Evolutionary conservation across 352 stramenopile genomes (phyloP).

Genomic region (Pythium brachiatum): DNA sequence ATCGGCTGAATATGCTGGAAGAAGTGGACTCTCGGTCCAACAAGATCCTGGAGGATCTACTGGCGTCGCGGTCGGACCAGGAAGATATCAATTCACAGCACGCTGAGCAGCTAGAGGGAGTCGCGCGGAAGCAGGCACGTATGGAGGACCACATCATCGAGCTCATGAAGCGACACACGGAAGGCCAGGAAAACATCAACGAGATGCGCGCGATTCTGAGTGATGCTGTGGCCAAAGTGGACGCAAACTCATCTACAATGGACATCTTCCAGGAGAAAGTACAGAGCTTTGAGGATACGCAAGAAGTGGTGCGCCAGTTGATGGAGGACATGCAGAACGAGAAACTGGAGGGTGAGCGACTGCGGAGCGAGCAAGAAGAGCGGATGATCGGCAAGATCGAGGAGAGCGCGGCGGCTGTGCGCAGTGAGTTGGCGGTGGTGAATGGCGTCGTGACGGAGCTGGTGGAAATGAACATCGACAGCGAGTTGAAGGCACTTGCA

Average conservation of each 20-base stretch:
- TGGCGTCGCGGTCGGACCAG: conserved; percentile 60
- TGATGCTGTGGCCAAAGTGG: conserved; percentile 44
- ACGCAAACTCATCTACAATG: conserved; percentile 28
- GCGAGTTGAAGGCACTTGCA: conserved; percentile 48
- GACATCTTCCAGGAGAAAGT: conserved; percentile 47
- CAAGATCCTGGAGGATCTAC: conserved; percentile 63
- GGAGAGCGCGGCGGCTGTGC: conserved; percentile 45
- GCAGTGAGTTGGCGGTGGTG: conserved; percentile 48
- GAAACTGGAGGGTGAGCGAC: conserved; percentile 35
- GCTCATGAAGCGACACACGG: conserved; percentile 47
- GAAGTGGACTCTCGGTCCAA: conserved; percentile 62
- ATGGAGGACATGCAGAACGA: conserved; percentile 41
- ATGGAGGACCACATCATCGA: conserved; percentile 62
- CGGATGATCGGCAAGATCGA: conserved; percentile 52
- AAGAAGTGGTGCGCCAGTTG: conserved; percentile 41
- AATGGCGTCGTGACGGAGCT: conserved; percentile 51
- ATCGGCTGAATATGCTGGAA: conserved; percentile 52
- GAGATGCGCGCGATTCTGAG: conserved; percentile 57
- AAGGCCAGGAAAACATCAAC: conserved; percentile 44
- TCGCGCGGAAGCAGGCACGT: conserved; percentile 48
- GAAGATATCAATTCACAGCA: conserved; percentile 82
- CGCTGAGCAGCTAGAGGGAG: conserved; percentile 56
- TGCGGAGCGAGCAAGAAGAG: conserved; percentile 53
- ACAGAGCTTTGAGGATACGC: conserved; percentile 54
- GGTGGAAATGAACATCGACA: conserved; percentile 56